phyloP scores from a whole-genome alignment of 106 monocot species.

The Narthecium ossifragum region DNA sequence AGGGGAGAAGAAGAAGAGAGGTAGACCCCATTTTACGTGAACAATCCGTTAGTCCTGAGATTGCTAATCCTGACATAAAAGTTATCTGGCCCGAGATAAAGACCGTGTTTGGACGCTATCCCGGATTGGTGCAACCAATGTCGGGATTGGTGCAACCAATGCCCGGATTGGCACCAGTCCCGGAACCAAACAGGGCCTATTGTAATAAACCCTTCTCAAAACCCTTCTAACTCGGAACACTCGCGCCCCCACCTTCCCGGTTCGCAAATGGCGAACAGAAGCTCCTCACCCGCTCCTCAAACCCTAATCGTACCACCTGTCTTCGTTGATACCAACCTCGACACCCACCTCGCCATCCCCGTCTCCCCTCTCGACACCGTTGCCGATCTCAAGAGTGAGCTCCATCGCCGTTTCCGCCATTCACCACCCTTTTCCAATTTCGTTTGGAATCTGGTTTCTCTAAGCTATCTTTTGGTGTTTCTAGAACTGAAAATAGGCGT shows the following conservation, averaged over 20 bases:
- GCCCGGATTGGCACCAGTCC: too few species aligned
- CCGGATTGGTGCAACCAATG: too few species aligned
- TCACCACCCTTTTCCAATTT: not conserved
- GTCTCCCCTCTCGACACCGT: slow-evolving; percentile 37
- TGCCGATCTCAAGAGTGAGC: slow-evolving; percentile 51
- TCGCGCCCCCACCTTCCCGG: not conserved
- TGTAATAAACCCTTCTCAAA: not conserved
- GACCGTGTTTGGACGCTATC: too few species aligned
- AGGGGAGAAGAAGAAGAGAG: too few species aligned
- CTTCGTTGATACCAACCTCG: slow-evolving; percentile 52
- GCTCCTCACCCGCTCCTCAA: not conserved
- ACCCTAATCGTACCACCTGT: slow-evolving; percentile 12
- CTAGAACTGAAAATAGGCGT: not conserved
- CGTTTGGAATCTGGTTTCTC: not conserved
- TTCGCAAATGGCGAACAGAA: slow-evolving; percentile 16
- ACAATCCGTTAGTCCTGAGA: too few species aligned
- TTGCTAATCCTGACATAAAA: too few species aligned
- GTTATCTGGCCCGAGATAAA: too few species aligned
- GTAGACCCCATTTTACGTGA: too few species aligned
- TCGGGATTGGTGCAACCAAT: too few species aligned
- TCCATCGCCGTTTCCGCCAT: not conserved
- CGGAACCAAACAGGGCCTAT: too few species aligned
- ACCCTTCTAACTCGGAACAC: not conserved
- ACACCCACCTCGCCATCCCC: slow-evolving; percentile 34
- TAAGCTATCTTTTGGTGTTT: not conserved